A percentile compares a stretch with the other conserved stretches of the same genome.
phyloP scores from a whole-genome alignment of 805 yeast genomes.

The Cephaloascus albidus region DNA sequence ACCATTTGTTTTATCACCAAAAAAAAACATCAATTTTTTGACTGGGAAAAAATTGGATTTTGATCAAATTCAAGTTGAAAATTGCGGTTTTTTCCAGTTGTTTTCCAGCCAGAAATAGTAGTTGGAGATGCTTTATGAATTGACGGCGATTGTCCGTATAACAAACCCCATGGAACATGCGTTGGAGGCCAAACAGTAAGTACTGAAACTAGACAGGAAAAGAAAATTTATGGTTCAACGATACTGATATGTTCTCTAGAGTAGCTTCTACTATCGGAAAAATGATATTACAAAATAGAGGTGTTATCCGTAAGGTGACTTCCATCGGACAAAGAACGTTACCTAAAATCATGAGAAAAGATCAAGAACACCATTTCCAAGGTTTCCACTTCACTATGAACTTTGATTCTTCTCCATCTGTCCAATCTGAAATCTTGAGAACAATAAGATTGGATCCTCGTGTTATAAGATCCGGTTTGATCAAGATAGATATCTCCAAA shows the following conservation, averaged over 20 bases:
- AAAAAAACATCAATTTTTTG: too few species aligned
- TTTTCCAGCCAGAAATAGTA: too few species aligned
- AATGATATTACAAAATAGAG: slow-evolving; percentile 79
- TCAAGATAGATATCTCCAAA: slow-evolving; percentile 48
- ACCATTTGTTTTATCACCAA: too few species aligned
- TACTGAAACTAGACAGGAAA: slow-evolving; percentile 1
- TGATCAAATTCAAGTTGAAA: too few species aligned
- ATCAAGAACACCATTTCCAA: slow-evolving; percentile 83
- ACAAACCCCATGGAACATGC: slow-evolving; percentile 43
- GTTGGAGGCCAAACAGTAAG: slow-evolving; percentile 53
- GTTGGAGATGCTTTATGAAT: slow-evolving; percentile 70
- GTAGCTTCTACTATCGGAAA: slow-evolving; percentile 66
- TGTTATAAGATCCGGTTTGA: slow-evolving; percentile 68
- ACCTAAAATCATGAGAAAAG: slow-evolving; percentile 75
- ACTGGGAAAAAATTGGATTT: too few species aligned
- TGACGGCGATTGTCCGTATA: slow-evolving; percentile 83
- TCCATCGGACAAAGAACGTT: slow-evolving; percentile 72
- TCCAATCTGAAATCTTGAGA: slow-evolving; percentile 76
- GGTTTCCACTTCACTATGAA: slow-evolving; percentile 83
- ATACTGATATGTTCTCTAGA: slow-evolving; percentile 8
- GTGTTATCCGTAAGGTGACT: slow-evolving; percentile 79
- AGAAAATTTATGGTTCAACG: background rate
- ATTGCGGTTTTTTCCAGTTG: too few species aligned
- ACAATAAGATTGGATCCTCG: slow-evolving; percentile 84
- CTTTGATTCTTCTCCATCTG: slow-evolving; percentile 80